Evolutionary conservation across 257 asterid species (phyloP).

Genomic region (Gentiana straminea): DNA sequence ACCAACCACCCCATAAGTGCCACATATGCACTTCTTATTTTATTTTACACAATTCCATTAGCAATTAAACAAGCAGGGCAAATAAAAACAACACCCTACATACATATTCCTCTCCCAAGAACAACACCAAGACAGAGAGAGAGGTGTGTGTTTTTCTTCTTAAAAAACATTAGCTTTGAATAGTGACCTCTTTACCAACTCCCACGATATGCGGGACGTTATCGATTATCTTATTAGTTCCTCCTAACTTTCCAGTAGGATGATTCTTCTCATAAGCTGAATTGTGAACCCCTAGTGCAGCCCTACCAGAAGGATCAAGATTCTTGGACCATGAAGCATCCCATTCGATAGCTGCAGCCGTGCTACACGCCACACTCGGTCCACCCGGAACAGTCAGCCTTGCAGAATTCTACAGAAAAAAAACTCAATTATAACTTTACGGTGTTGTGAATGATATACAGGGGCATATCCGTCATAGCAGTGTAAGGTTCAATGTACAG

Average conservation of each 20-base stretch:
- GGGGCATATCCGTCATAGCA: too few species aligned
- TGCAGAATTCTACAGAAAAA: conserved; percentile 61
- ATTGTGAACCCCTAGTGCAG: conserved; percentile 83
- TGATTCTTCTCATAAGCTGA: conserved; percentile 49
- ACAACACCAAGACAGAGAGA: too few species aligned
- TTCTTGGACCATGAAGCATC: conserved; percentile 85
- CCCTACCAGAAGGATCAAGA: conserved; percentile 90
- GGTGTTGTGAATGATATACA: too few species aligned
- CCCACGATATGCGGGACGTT: conserved; percentile 32
- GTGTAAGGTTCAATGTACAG: too few species aligned
- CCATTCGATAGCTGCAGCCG: conserved; percentile 79
- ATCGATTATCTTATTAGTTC: conserved; percentile 19
- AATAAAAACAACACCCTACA: too few species aligned
- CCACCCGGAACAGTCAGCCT: conserved; percentile 82
- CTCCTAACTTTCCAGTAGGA: conserved; percentile 23
- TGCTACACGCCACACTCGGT: conserved; percentile 87
- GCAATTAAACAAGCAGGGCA: too few species aligned
- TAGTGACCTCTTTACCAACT: conserved; percentile 43
- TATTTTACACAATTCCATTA: too few species aligned
- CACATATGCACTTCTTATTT: too few species aligned
- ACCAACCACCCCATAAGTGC: too few species aligned
- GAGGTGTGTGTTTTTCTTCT: neutral
- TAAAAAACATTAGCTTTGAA: conserved; percentile 31
- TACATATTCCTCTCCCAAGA: too few species aligned
- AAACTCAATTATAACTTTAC: neutral